These are phyloP conservation scores for Luvunga scandens DNA, from an alignment of 345 rosid species.

Conservation along the genomic window DNA sequence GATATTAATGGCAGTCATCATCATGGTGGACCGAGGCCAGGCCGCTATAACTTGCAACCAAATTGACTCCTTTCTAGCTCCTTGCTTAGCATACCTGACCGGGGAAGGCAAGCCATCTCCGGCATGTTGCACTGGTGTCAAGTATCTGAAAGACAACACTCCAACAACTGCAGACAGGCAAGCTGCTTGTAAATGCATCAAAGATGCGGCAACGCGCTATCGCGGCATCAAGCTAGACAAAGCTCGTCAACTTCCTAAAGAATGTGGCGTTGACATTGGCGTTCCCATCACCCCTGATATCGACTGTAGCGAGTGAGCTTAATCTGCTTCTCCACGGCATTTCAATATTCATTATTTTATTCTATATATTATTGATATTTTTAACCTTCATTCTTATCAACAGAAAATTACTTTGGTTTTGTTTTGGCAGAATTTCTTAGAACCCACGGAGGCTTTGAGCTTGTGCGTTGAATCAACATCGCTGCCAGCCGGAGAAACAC, in stretches of 20 bases:
- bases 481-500: background rate
- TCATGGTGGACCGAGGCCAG: constrained; percentile 9
- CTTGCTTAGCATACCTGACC: constrained; percentile 22
- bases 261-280: constrained; percentile 15
- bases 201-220: constrained; percentile 12
- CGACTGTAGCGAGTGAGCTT: constrained; percentile 14
- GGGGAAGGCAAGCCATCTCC: background rate
- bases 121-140: constrained; percentile 16
- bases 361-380: too few relatives aligned
- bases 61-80: constrained; percentile 1
- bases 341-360: background rate
- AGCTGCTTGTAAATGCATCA: constrained; percentile 26
- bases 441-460: background rate
- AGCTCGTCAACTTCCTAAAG: constrained; percentile 22
- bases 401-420: too few relatives aligned
- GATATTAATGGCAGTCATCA: background rate
- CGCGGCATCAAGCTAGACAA: constrained; percentile 14
- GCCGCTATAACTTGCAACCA: constrained; percentile 15
- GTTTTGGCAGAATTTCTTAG: background rate
- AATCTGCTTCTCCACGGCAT: background rate
- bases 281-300: constrained; percentile 18
- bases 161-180: constrained; percentile 18
- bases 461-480: too few relatives aligned
- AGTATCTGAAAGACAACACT: background rate
- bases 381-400: too few relatives aligned